phyloP scores from a whole-genome alignment of 1,284 basidiomycete genomes.

The Moesziomyces aphidis region DNA sequence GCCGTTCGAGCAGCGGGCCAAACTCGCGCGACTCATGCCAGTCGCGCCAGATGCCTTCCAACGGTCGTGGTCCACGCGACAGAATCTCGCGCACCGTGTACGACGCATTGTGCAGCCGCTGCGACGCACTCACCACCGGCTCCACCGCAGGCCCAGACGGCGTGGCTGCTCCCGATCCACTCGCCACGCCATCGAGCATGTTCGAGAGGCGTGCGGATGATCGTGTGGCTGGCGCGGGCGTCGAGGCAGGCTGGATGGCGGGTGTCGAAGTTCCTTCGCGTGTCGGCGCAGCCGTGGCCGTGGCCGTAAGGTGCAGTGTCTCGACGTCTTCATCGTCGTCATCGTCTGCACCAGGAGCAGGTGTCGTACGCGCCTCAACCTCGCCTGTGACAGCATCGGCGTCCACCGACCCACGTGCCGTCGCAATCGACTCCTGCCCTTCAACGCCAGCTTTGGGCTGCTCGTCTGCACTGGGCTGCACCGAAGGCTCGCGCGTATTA shows the following conservation, averaged over 20 bases:
- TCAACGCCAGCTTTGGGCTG: conserved; percentile 1
- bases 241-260: conserved; percentile 16
- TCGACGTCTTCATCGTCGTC: conserved; percentile 51
- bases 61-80: conserved; percentile 77
- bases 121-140: conserved; percentile 20
- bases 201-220: conserved; percentile 35
- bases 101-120: conserved; percentile 37
- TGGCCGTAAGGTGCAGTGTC: conserved; percentile 47
- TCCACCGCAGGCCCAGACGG: background rate
- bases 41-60: conserved; percentile 92
- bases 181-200: conserved; percentile 3
- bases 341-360: conserved; percentile 6
- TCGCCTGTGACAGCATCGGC: background rate
- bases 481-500: conserved; percentile 23
- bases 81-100: conserved; percentile 55
- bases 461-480: conserved; percentile 24
- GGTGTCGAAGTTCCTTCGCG: conserved; percentile 44
- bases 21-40: conserved; percentile 93
- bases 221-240: conserved; percentile 15
- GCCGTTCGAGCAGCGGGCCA: conserved; percentile 85
- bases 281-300: conserved; percentile 38
- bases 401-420: background rate
- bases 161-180: background rate
- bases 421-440: background rate
- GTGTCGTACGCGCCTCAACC: background rate